These are phyloP conservation scores for Pogostemon cablin DNA, from an alignment of 257 asterid genomes.

Conservation along the genomic window DNA sequence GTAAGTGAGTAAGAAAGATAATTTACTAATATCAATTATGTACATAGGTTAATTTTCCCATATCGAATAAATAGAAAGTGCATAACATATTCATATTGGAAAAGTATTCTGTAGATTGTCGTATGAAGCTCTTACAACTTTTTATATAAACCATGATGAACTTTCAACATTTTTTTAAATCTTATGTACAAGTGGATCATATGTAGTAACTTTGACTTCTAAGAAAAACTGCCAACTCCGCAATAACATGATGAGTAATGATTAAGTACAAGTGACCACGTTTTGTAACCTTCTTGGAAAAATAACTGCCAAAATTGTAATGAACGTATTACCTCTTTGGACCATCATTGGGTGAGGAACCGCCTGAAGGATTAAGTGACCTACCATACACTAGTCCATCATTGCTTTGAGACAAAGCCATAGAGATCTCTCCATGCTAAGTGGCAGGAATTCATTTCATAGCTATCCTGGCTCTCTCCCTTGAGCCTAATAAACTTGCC, in stretches of 20 bases:
- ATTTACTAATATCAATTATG: constrained; percentile 19
- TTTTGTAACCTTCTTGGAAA: too few relatives aligned
- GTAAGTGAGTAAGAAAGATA: constrained; percentile 4
- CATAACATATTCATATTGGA: constrained; percentile 5
- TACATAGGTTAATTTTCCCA: neutral
- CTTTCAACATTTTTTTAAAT: neutral
- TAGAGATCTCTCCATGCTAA: constrained; percentile 63
- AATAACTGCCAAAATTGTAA: too few relatives aligned
- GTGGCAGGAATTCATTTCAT: constrained; percentile 62
- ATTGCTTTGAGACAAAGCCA: constrained; percentile 62
- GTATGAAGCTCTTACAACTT: neutral
- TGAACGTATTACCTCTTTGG: constrained; percentile 44
- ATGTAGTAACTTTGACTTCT: too few relatives aligned
- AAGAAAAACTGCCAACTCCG: too few relatives aligned
- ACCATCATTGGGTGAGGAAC: constrained; percentile 66
- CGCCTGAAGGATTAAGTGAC: constrained; percentile 62
- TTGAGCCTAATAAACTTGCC: constrained; percentile 86
- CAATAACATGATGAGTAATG: too few relatives aligned
- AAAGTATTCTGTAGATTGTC: constrained; percentile 20
- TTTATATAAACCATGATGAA: constrained; percentile 12
- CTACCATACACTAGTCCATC: constrained; percentile 61
- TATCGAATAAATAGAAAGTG: neutral
- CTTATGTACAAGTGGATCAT: too few relatives aligned
- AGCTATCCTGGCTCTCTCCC: constrained; percentile 76
- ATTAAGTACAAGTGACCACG: too few relatives aligned